Base-by-base conservation (phyloP, 192 early-diverging fungal species). In the Coemansia sp. region DNA sequence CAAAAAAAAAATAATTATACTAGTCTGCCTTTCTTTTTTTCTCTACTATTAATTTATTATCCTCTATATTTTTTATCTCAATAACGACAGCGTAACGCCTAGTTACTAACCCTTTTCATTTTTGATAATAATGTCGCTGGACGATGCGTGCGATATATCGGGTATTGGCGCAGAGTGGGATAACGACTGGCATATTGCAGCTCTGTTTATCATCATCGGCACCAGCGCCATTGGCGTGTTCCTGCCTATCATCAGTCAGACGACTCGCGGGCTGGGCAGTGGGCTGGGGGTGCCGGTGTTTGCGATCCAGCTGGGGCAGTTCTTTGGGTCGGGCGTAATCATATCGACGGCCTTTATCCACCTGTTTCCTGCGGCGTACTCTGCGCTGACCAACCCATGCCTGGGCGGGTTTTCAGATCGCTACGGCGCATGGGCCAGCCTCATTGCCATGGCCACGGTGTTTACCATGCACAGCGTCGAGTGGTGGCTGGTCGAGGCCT, bases 281-380 rank as follows among this genome's bases (percentile, higher is more conserved):
- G 47, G 60, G 9, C 55, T 73, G 41, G 62, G 52, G 33, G 41
- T 86, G 18, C 79, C 86, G 3, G 65, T 69, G 22, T 64, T 71
- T 55, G 69, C 74, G 2, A 70, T 90, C 49, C 83, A 87, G 47
- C 62, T 78, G 24, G 81, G 78, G 0, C 83, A 86, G 71, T 87
- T 86, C 39, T 88, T 90, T 52, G 89, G 89, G n/a, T 81, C 87
- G 1, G 92, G 92, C 8, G 85, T 93, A 7, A 90, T 93, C 44
- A 62, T 92, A 8, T 86, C 92, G 0, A 93, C 92, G 5, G 88
- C 87, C 1, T 87, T 93, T 39, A 89, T 93, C 53, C 92, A 93
- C 70, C 84, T 92, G 87, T 71, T 92, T 0, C 89, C 90, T 0
- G 70, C 84, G 10, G 90, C 90, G 36, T 70, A 87, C 34, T 50